These are phyloP conservation scores for Suillus tomentosus DNA, from an alignment of 768 basidiomycete species.

Conservation along the genomic window DNA sequence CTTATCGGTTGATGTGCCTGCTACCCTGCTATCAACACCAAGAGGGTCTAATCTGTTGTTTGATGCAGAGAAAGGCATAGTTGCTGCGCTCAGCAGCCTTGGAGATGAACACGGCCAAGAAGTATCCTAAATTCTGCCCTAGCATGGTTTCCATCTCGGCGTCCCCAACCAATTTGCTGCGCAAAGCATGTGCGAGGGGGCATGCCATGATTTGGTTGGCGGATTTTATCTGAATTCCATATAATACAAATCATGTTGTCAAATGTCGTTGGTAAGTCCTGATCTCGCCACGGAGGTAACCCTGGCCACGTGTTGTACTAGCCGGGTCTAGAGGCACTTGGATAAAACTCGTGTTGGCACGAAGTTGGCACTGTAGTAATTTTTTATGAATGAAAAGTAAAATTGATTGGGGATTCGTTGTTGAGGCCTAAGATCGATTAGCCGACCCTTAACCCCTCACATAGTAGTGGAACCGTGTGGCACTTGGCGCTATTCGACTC, in stretches of 20 bases:
- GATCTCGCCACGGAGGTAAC: background rate
- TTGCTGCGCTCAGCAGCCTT: slow-evolving; percentile 45
- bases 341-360: slow-evolving; percentile 4
- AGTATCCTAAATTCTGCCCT: background rate
- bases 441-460: slow-evolving; percentile 35
- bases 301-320: slow-evolving; percentile 1
- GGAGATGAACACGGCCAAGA: slow-evolving; percentile 19
- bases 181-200: background rate
- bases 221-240: background rate
- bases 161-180: background rate
- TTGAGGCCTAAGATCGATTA: slow-evolving; percentile 17
- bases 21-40: slow-evolving; percentile 41
- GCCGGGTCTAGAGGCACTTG: background rate
- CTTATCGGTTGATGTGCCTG: slow-evolving; percentile 64
- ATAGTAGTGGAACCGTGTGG: slow-evolving; percentile 18
- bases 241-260: background rate
- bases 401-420: slow-evolving; percentile 14
- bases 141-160: background rate
- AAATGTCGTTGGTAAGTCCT: background rate
- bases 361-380: background rate
- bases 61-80: slow-evolving; percentile 62
- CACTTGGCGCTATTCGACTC: slow-evolving; percentile 17
- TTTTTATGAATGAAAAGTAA: slow-evolving; percentile 2
- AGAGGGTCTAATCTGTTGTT: slow-evolving; percentile 51
- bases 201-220: background rate